Conservation (phyloP, 345 rosid genomes). For the Iberis pinnata region DNA sequence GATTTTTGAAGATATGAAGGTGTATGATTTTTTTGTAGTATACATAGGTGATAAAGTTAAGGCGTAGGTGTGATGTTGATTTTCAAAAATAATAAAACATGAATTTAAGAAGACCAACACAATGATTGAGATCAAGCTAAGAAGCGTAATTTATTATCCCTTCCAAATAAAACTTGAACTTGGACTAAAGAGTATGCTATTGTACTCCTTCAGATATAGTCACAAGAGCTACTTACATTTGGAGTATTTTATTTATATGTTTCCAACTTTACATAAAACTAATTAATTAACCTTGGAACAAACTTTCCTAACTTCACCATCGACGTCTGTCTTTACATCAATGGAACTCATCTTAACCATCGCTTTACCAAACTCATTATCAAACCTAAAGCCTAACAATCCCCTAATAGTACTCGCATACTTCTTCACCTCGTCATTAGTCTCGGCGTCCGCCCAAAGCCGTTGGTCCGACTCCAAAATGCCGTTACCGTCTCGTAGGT, state of each 20-base stretch:
- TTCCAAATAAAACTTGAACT: too few relatives aligned
- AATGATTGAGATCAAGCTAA: too few relatives aligned
- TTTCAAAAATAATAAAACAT: too few relatives aligned
- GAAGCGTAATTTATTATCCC: too few relatives aligned
- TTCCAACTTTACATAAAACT: neutral
- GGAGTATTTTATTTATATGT: neutral
- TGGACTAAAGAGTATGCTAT: too few relatives aligned
- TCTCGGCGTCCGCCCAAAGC: constrained; percentile 52
- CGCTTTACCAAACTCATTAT: constrained; percentile 50
- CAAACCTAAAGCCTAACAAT: constrained; percentile 49
- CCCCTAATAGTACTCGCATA: constrained; percentile 55
- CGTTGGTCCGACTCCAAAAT: constrained; percentile 73
- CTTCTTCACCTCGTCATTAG: constrained; percentile 39
- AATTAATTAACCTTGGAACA: constrained; percentile 57
- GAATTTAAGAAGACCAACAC: too few relatives aligned
- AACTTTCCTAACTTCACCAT: constrained; percentile 60
- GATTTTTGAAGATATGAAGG: too few relatives aligned
- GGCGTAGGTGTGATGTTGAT: too few relatives aligned
- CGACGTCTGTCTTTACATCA: constrained; percentile 52
- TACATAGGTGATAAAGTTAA: too few relatives aligned
- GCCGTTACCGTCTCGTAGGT: constrained; percentile 53
- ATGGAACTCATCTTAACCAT: constrained; percentile 74
- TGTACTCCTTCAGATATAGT: too few relatives aligned
- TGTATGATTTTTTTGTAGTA: too few relatives aligned
- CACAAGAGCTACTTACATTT: too few relatives aligned